phyloP scores from a whole-genome alignment of 2,329 filamentous ascomycete species.

The Paramyrothecium roridum region DNA sequence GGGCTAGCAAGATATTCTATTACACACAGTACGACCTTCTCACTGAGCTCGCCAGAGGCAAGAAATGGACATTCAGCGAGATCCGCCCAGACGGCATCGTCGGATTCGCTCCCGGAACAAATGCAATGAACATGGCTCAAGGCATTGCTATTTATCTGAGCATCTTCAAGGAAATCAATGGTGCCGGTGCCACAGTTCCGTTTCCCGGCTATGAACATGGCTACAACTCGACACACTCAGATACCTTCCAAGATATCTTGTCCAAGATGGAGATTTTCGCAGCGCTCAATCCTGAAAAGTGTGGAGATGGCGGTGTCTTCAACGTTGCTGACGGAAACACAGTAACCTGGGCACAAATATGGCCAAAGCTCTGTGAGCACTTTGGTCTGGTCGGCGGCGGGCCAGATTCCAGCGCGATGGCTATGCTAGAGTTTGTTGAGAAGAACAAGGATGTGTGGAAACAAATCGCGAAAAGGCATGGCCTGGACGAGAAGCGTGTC shows the following conservation, averaged over 20 bases:
- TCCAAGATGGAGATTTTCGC: conserved; percentile 12
- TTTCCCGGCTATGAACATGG: conserved; percentile 8
- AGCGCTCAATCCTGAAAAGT: conserved; percentile 6
- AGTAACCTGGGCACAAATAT: conserved; percentile 11
- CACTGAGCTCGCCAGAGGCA: conserved; percentile 4
- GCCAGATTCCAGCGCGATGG: neutral
- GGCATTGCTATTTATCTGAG: conserved; percentile 10
- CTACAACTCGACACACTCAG: conserved; percentile 10
- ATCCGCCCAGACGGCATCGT: conserved; percentile 14
- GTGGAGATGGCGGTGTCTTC: conserved; percentile 8
- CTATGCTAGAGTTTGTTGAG: conserved; percentile 8
- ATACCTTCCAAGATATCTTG: conserved; percentile 13
- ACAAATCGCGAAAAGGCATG: conserved; percentile 4
- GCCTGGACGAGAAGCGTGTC: conserved; percentile 3
- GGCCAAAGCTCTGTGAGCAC: conserved; percentile 9
- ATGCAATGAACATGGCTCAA: conserved; percentile 12
- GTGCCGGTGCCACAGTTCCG: conserved; percentile 7
- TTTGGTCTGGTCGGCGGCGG: conserved; percentile 9
- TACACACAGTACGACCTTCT: conserved; percentile 11
- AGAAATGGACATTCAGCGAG: conserved; percentile 12
- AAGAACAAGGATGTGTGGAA: conserved; percentile 7
- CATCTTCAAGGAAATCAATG: conserved; percentile 8
- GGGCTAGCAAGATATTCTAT: conserved; percentile 12
- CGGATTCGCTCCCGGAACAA: conserved; percentile 9
- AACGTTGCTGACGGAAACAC: conserved; percentile 10